Base-by-base conservation (phyloP, 1,284 basidiomycete species). In the Ustilago vetiveriae region DNA sequence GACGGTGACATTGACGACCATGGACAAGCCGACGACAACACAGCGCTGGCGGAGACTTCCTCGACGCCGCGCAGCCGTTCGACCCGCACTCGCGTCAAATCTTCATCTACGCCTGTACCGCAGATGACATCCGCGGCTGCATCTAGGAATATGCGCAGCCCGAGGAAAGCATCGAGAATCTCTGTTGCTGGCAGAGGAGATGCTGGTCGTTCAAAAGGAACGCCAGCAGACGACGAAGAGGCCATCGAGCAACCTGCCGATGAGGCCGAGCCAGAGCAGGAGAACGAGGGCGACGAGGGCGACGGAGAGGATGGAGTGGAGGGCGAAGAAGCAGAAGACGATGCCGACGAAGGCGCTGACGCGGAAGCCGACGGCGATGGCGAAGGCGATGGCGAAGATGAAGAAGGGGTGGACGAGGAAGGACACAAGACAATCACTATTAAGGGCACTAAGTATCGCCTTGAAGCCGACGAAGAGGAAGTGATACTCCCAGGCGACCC, bases 391-490 rank as follows among this genome's bases (percentile, higher is more conserved):
- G 38, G 37, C 27, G 46, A 65, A 23, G 66, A 60, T 4, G 60
- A 56, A 17, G 52, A 46, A 19, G 59, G 60, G 21, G 47, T 68
- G 21, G 71, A 64, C 22, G 66, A 57, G 26, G 69, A 73, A 13
- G 67, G 62, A 10, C 55, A 51, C 50, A 89, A 88, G 72, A 87
- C 88, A 1, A 90, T 89, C 50, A 88, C 86, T 71, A 87, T 95
- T 76, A 88, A 90, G 50, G 92, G 90, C 11, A 85, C 88, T 69
- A 86, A 88, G 14, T 91, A 90, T 79, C 84, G 88, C 38, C 89
- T 96, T 38, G 89, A 92, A 37, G 89, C 90, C 45, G 90, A 92
- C 27, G 90, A 90, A 50, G 90, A 98, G 81, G 94, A 95, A 83
- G 89, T 94, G 68, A 84, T 90, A 42, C 90, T 93, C 5, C 88